Base-by-base conservation (phyloP, 106 monocot species). In the Phalaenopsis equestris region DNA sequence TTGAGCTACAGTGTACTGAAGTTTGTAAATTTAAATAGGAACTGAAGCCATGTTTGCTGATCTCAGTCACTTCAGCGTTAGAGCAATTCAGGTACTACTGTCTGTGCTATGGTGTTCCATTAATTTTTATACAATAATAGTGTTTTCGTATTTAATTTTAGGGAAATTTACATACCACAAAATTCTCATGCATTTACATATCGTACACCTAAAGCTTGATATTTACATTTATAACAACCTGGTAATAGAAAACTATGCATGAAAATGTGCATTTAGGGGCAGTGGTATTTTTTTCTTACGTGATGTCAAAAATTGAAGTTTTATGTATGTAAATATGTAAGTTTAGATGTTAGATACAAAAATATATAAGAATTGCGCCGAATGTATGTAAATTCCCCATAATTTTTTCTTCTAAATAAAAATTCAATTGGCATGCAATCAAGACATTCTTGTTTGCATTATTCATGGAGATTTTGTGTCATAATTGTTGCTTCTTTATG, bases 11-110 rank as follows among this genome's bases (percentile, higher is more conserved):
- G 2, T 72, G 23, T 42, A 72, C 36, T 42, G 14, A 83, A 14
- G 15, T 21, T 37, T 68, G n/a, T 24, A 41, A 39, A 58, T 41
- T 79, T 21, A 30, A 81, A 73, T 83, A 93, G 93, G 93, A 42
- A 89, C 93, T n/a, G 93, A 93, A 78, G 93, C 93, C 41, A 90
- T 93, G 90, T 93, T 93, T 93, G 93, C 93, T 42, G 93, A 93
- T 67, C 75, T 93, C 15, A 88, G 93, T 12, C 93, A 93, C 78
- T 93, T 93, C 79, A 88, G 80, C 55, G 55, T 89, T 67, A 85
- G 84, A 84, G 85, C 93, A 41, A 84, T 93, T 78, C 90, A 90
- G 87, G 93, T 93, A 86, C 61, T 10, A 7, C 7, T 48, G 48
- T 43, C 14, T 30, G 15, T 21, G 41, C 18, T 73, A 30, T 30